phyloP scores from a whole-genome alignment of 2,329 filamentous ascomycete species.

The Coleophoma cylindrospora region DNA sequence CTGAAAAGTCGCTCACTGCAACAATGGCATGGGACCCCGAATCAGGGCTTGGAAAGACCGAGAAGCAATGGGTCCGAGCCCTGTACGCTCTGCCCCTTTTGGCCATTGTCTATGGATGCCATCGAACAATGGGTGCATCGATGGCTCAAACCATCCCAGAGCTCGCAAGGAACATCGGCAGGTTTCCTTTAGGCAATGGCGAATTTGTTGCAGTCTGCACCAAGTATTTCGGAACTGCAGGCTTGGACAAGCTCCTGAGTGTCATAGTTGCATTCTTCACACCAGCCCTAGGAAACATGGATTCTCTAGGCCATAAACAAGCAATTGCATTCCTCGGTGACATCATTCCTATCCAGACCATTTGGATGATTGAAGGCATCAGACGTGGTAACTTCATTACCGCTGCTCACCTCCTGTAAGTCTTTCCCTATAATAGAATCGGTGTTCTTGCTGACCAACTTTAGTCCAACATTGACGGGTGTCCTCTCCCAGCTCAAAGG shows the following conservation, averaged over 20 bases:
- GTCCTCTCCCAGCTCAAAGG: conserved; percentile 23
- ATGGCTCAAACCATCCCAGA: conserved; percentile 3
- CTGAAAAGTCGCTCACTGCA: conserved; percentile 14
- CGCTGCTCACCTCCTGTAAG: conserved; percentile 15
- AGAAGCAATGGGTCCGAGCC: conserved; percentile 16
- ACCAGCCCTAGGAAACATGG: conserved; percentile 10
- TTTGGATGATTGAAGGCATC: conserved; percentile 24
- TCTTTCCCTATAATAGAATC: neutral
- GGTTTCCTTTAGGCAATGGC: neutral
- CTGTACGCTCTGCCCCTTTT: conserved; percentile 19
- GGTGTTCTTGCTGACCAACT: conserved; percentile 2
- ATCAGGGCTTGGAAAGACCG: conserved; percentile 19
- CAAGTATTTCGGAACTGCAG: conserved; percentile 11
- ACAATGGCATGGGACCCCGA: conserved; percentile 25
- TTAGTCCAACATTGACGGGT: conserved; percentile 20
- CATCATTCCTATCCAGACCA: conserved; percentile 20
- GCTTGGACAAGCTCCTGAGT: conserved; percentile 13
- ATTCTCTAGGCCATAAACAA: conserved; percentile 14
- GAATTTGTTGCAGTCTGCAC: conserved; percentile 4
- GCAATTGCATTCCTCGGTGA: conserved; percentile 20
- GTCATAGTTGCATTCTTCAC: conserved; percentile 17
- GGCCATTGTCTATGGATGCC: conserved; percentile 7
- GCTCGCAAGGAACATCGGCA: neutral
- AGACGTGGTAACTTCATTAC: conserved; percentile 25
- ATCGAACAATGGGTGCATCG: conserved; percentile 10